Evolutionary conservation across 2,329 filamentous ascomycete genomes (phyloP).

Genomic region (Scedosporium apiospermum): DNA sequence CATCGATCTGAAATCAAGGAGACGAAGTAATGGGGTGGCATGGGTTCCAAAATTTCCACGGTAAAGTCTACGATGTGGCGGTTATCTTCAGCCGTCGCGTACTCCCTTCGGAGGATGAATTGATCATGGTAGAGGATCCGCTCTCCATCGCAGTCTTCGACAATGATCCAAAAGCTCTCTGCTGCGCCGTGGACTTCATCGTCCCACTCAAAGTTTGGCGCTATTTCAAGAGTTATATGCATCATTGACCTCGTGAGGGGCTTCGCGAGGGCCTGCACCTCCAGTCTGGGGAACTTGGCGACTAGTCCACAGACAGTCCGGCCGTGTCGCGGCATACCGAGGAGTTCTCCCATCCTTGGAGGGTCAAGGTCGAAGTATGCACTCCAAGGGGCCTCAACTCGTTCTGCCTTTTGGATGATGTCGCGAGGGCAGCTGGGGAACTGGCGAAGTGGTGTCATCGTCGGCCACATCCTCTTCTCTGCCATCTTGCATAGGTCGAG

Average conservation of each 20-base stretch:
- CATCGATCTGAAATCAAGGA: constrained; percentile 89
- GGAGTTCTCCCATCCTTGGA: constrained; percentile 87
- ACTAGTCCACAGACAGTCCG: constrained; percentile 78
- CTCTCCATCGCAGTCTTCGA: constrained; percentile 95
- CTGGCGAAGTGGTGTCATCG: constrained; percentile 91
- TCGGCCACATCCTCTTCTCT: constrained; percentile 99
- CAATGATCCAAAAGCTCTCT: constrained; percentile 93
- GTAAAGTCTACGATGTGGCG: constrained; percentile 96
- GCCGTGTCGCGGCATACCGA: constrained; percentile 83
- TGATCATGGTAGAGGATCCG: constrained; percentile 92
- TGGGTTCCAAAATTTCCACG: constrained; percentile 90
- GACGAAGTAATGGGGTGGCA: constrained; percentile 98
- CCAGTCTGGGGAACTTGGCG: constrained; percentile 84
- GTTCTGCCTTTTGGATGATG: constrained; percentile 83
- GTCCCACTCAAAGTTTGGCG: constrained; percentile 94
- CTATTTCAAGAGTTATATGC: constrained; percentile 80
- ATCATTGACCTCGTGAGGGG: constrained; percentile 92
- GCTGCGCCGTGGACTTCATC: constrained; percentile 76
- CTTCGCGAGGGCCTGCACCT: constrained; percentile 87
- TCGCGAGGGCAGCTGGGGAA: constrained; percentile 77
- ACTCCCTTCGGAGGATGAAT: constrained; percentile 84
- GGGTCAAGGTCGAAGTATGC: constrained; percentile 96
- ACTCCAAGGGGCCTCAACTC: constrained; percentile 87
- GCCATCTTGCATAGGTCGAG: constrained; percentile 98
- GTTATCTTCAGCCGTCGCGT: constrained; percentile 74